Conservation (phyloP, 148 eudicot genomes). For the Fagopyrum homotropicum region DNA sequence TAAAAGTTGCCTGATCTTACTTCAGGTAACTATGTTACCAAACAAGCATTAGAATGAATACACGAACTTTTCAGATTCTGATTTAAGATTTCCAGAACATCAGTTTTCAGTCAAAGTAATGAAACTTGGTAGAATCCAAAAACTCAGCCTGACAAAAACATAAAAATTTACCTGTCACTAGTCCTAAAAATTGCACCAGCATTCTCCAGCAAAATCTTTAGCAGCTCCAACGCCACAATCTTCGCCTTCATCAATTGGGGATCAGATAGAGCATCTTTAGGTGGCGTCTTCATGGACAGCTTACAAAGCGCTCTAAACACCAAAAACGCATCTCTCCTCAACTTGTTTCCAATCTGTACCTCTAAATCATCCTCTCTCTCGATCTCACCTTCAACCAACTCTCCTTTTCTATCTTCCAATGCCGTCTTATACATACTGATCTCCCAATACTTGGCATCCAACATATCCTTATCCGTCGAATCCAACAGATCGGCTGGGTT, state of each 20-base stretch:
- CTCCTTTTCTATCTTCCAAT: conserved; percentile 92
- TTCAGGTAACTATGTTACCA: background rate
- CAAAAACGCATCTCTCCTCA: conserved; percentile 88
- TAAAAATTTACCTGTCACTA: conserved; percentile 66
- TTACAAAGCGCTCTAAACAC: conserved; percentile 95
- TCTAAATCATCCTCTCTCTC: conserved; percentile 92
- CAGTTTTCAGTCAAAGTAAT: background rate
- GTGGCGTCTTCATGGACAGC: conserved; percentile 97
- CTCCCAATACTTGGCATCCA: conserved; percentile 99
- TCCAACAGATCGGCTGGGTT: conserved; percentile 95
- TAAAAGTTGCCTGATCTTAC: background rate
- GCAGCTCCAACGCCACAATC: conserved; percentile 94
- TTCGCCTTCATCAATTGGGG: conserved; percentile 87
- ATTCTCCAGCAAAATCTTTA: conserved; percentile 96
- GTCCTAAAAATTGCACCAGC: conserved; percentile 96
- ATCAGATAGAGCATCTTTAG: conserved; percentile 81
- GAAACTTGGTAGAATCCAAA: background rate
- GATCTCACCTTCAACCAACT: conserved; percentile 69
- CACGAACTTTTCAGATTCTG: background rate
- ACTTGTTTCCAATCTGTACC: conserved; percentile 94
- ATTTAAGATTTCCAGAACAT: background rate
- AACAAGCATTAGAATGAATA: background rate
- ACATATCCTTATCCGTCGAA: conserved; percentile 96
- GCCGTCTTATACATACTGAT: conserved; percentile 96
- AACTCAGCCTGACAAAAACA: background rate